Evolutionary conservation across 805 yeast genomes (phyloP).

Genomic region (Maudiozyma serrabonitensis): DNA sequence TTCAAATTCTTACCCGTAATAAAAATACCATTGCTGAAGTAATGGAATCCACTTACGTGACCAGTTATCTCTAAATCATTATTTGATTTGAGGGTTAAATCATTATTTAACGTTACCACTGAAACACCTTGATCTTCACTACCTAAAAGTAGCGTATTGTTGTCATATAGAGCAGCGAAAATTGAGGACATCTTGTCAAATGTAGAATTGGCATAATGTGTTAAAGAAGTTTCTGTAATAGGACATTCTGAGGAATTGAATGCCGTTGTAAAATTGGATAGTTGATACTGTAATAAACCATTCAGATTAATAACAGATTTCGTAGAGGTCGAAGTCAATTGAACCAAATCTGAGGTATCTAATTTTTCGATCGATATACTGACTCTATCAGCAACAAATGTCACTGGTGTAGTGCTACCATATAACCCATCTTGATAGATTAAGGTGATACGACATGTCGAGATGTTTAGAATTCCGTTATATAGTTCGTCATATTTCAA

Average conservation of each 20-base stretch:
- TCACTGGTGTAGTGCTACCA: conserved; percentile 22
- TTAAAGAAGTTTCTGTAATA: conserved; percentile 43
- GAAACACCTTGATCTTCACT: conserved; percentile 33
- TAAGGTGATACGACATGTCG: conserved; percentile 39
- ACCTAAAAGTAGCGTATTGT: conserved; percentile 45
- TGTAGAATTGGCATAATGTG: conserved; percentile 30
- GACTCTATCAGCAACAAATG: conserved; percentile 63
- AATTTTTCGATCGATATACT: conserved; percentile 40
- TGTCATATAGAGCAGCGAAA: conserved; percentile 26
- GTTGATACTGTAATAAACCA: conserved; percentile 77
- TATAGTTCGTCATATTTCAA: conserved; percentile 74
- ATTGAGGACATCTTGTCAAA: conserved; percentile 18
- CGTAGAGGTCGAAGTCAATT: conserved; percentile 14
- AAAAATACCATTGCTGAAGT: conserved; percentile 31
- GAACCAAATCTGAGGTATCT: conserved; percentile 26
- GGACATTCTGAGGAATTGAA: conserved; percentile 22
- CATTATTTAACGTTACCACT: conserved; percentile 20
- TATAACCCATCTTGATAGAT: conserved; percentile 28
- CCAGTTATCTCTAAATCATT: conserved; percentile 11
- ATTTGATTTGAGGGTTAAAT: conserved; percentile 11
- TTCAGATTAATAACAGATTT: conserved; percentile 39
- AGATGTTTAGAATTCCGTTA: conserved; percentile 52
- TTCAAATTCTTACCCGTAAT: conserved; percentile 15
- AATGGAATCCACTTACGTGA: conserved; percentile 10
- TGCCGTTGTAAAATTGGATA: conserved; percentile 47